These are phyloP conservation scores for Lasiodiplodia hormozganensis DNA, from an alignment of 2,329 filamentous ascomycete species.

Conservation along the genomic window DNA sequence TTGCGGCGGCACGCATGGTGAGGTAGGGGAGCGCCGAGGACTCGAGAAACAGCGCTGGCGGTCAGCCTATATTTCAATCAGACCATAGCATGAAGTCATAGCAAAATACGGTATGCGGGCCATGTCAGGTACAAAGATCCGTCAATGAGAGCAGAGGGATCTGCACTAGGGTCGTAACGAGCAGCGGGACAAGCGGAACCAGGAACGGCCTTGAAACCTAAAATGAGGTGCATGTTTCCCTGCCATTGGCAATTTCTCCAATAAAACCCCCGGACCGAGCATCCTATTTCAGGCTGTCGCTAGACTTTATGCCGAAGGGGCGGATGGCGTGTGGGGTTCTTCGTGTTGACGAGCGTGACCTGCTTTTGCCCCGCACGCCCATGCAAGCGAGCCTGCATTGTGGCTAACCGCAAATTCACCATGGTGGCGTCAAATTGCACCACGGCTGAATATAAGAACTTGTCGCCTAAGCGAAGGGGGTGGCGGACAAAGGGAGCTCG, in stretches of 20 bases:
- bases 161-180: not conserved
- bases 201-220: slow-evolving; percentile 5
- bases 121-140: slow-evolving; percentile 19
- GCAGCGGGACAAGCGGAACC: not conserved
- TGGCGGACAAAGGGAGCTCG: not conserved
- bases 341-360: slow-evolving; percentile 9
- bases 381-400: slow-evolving; percentile 13
- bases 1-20: slow-evolving; percentile 10
- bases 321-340: slow-evolving; percentile 1
- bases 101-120: slow-evolving; percentile 21
- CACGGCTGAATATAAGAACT: slow-evolving; percentile 3
- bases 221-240: slow-evolving; percentile 8
- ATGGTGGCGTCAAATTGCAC: slow-evolving; percentile 19
- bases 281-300: slow-evolving; percentile 9
- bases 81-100: slow-evolving; percentile 19
- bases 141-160: slow-evolving; percentile 24
- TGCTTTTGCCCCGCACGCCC: slow-evolving; percentile 12
- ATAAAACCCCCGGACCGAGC: slow-evolving; percentile 5
- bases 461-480: not conserved
- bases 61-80: slow-evolving; percentile 6
- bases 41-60: not conserved
- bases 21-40: not conserved
- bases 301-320: slow-evolving; percentile 16
- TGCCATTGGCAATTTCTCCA: not conserved
- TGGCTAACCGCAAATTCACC: slow-evolving; percentile 5